phyloP scores from a whole-genome alignment of 345 rosid genomes.

The Hibiscus syriacus region DNA sequence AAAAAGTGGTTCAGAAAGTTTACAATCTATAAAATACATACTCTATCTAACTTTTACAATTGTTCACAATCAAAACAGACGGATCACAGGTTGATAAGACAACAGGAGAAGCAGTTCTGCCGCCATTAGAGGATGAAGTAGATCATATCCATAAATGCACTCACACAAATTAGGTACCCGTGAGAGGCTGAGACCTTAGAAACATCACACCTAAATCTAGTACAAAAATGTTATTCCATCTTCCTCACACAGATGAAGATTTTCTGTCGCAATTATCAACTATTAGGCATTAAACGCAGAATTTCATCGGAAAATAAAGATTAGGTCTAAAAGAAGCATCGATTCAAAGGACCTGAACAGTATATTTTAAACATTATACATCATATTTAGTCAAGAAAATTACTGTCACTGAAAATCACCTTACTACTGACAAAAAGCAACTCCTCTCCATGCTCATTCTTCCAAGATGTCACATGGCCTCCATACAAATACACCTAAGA shows the following conservation, averaged over 20 bases:
- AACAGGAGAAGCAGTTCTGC: not conserved
- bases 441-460: conserved; percentile 84
- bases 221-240: too few species aligned
- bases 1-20: not conserved
- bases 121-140: not conserved
- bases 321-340: not conserved
- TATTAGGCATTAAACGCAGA: not conserved
- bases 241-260: not conserved
- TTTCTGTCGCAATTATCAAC: not conserved
- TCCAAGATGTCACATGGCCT: conserved; percentile 94
- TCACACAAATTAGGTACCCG: not conserved
- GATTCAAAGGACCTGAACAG: not conserved
- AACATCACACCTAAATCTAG: not conserved
- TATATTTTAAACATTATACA: not conserved
- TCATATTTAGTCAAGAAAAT: not conserved
- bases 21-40: not conserved
- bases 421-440: conserved; percentile 69
- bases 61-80: not conserved
- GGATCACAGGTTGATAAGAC: not conserved
- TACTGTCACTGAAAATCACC: conserved; percentile 26
- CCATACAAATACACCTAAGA: conserved; percentile 77
- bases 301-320: not conserved
- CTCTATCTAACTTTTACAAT: not conserved
- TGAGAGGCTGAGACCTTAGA: not conserved
- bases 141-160: not conserved